Base-by-base conservation (phyloP, 352 stramenopile species). In the Pythium periplocum region DNA sequence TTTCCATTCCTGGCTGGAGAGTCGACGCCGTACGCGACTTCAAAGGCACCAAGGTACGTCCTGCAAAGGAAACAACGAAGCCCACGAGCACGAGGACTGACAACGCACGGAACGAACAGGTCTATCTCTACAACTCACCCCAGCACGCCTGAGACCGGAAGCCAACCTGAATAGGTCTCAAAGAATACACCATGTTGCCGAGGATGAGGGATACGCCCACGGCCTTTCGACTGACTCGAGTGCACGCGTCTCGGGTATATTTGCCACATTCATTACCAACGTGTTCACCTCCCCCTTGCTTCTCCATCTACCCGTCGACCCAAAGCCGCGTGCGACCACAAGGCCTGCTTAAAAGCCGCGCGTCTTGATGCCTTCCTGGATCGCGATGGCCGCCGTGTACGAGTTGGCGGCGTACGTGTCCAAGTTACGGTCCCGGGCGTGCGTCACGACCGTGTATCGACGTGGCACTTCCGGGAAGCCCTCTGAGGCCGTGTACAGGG, bases 331-430 rank as follows among this genome's bases (percentile, higher is more conserved):
- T 4, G 42, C 8, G n/a, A 47, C 45, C 12, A 36, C 45, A 9
- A 47, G 42, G 10, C 12, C 45, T 9, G 7, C 45, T 51, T 86
- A 94, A 60, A 94, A 87, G 52, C 70, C 75, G 55, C 83, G 83
- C 50, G 72, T 71, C 67, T 89, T 90, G 45, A 94, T 82, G 51
- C 77, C 44, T 55, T 94, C 79, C 49, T 85, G 72, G 58, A 94
- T 75, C 37, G 81, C 83, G 59, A 94, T 94, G 9, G 78, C 79
- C 57, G 83, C 84, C 61, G 78, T 70, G 75, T 91, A 91, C 71
- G 83, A 94, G 70, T 94, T 94, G 62, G 81, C 83, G 35, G 73
- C 78, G 68, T 94, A 92, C 45, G 78, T 90, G 47, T 71, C 78
- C 55, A 65, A 94, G 66, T 92, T 77, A 51, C 66, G 76, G 10